Base-by-base conservation (phyloP, 1,139 yeast species). In the Pichia sp. region DNA sequence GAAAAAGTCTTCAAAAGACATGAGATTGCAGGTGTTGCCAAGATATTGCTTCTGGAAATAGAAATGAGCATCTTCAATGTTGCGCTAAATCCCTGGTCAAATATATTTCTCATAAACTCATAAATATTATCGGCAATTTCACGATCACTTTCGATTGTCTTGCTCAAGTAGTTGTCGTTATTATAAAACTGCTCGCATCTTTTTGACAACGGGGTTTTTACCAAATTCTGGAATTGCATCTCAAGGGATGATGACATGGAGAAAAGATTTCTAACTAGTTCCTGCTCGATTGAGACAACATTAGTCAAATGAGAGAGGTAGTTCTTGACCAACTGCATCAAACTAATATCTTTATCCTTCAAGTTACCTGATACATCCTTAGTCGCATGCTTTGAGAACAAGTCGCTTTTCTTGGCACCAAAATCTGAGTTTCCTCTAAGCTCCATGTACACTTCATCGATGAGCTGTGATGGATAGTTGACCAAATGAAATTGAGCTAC, bases 261-360 rank as follows among this genome's bases (percentile, higher is more conserved):
- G 61, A 87, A 86, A 39, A 86, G 67, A 14, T 60, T 62, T 10
- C 74, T 74, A 14, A 81, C 53, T 42, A 85, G 77, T 48, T 72
- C 77, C 48, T 84, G 94, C 33, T 84, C 75, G 11, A 71, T 65
- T 11, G 76, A 58, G 15, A 70, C 46, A 4, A 58, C 41, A 17
- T 35, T 32, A 9, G 37, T 19, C 2, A 39, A 11, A 10, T 39
- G 41, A 6, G 39, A 39, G n/a, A 31, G 27, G 29, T 22, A 34
- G 10, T 13, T 30, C 11, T 29, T 32, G 9, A 34, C 24, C 5
- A 19, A 17, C 10, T 21, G 22, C 3, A 40, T 25, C 12, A 35
- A 13, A 10, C n/a, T n/a, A n/a, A n/a, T n/a, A n/a, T n/a, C n/a
- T n/a, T n/a, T n/a, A n/a, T n/a, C n/a, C n/a, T n/a, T n/a, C n/a